Evolutionary conservation across 2,329 filamentous ascomycete species (phyloP), one percentile per base, ranked within the genome.

Genomic region (Scorias spongiosa): DNA sequence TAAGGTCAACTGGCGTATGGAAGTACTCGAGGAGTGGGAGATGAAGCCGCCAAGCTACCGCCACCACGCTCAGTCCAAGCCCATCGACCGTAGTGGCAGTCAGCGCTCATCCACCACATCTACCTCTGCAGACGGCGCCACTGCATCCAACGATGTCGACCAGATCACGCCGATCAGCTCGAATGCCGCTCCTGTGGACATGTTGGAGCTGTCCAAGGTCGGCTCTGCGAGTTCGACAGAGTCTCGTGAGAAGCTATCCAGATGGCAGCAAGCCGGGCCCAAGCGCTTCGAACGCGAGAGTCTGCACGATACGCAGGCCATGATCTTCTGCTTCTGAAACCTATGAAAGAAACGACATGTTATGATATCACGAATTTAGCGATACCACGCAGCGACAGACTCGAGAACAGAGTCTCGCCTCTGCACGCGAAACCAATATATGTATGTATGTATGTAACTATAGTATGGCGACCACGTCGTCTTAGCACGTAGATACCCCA

Each of bases 1-100:
- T 48, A 64, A 62, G 42, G 63, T 71, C 54, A 66, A 68, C 46
- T 59, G 62, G 47, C 63, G 60, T 28, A 61, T 63, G 47, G 60
- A 64, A 42, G 52, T 57, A n/a, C 56, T 70, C 5, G 59, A 65
- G 37, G 57, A 62, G 6, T 69, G 63, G 60, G 56, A 57, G 11
- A 53, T 64, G 2, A 58, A 62, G 40, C 66, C 67, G n/a, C 67
- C 67, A 3, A 60, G 59, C 39, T 70, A 70, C 57, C 63, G 63
- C 18, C 54, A 53, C 1, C 64, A 66, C 49, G 17, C 32, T 3
- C 11, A 3, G 12, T 12, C 20, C 38, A 28, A 40, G 11, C 12
- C 38, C 12, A 20, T 28, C 12, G 11, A 12, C 20, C 11, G 14
- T 5, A 40, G 14, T 11, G 14, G 5, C 14, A 17, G 14, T 11